Percentiles rank a stretch among this genome's conserved stretches.
Evolutionary conservation across 2,329 filamentous ascomycete species (phyloP).

Genomic region (Zymoseptoria pseudotritici): DNA sequence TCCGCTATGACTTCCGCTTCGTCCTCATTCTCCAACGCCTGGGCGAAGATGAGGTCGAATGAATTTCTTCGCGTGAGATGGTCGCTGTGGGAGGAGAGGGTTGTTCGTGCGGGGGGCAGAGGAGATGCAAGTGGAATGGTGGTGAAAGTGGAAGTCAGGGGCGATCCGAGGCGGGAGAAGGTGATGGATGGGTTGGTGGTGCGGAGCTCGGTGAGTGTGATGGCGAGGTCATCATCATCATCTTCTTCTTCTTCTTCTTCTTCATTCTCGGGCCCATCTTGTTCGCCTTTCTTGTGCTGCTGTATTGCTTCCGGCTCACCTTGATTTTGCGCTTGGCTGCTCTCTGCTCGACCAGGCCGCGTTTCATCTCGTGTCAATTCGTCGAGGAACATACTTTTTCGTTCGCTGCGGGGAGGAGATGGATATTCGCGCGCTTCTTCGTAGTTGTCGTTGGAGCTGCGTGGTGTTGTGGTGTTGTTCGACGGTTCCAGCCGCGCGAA

Average conservation of each 20-base stretch:
- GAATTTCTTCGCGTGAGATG: constrained; percentile 4
- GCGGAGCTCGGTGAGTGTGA: not conserved
- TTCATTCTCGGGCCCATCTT: not conserved
- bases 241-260: constrained; percentile 2
- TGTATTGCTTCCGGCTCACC: not conserved
- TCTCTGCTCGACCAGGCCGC: not conserved
- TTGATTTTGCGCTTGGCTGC: not conserved
- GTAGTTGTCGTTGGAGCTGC: not conserved
- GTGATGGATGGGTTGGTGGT: not conserved
- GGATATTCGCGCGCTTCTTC: not conserved
- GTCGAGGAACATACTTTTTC: constrained; percentile 7
- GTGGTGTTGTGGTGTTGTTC: not conserved
- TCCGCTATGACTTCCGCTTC: not conserved
- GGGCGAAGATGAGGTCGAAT: constrained; percentile 7
- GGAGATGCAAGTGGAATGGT: not conserved
- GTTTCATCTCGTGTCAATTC: constrained; percentile 1
- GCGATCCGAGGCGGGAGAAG: not conserved
- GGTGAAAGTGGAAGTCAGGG: not conserved
- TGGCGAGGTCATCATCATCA: constrained; percentile 2
- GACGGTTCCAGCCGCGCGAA: not conserved
- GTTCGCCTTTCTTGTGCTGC: not conserved
- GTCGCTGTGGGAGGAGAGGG: not conserved
- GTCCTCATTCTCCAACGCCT: constrained; percentile 2
- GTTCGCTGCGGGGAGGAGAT: not conserved
- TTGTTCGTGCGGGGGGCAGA: not conserved